Conservation (phyloP, 129 eudicot genomes). For the Lonicera japonica region DNA sequence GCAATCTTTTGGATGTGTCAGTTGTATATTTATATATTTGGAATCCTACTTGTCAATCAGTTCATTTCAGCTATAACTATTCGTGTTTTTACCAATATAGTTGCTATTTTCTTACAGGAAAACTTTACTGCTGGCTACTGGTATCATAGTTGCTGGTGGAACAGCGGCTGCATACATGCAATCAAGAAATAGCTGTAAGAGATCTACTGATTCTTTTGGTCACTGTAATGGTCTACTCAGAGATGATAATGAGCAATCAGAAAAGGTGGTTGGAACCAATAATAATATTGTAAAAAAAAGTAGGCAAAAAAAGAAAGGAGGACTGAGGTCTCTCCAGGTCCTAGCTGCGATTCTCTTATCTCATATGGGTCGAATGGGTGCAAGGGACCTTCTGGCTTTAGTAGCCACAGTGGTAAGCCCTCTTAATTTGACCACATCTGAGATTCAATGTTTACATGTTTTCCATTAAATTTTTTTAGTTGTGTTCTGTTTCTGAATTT, state of each 20-base stretch:
- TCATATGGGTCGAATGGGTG: conserved; percentile 80
- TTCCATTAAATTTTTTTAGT: too few relatives aligned
- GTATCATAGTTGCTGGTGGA: conserved; percentile 86
- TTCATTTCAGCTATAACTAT: not conserved
- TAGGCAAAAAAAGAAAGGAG: conserved; percentile 79
- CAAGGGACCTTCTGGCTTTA: conserved; percentile 70
- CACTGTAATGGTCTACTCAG: conserved; percentile 48
- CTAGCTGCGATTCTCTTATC: conserved; percentile 89
- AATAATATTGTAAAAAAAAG: conserved; percentile 48
- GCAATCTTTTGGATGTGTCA: too few relatives aligned
- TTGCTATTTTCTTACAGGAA: conserved; percentile 45
- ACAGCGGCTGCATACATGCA: conserved; percentile 86
- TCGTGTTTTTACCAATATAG: not conserved
- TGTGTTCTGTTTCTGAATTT: not conserved
- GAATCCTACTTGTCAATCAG: not conserved
- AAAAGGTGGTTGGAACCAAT: conserved; percentile 27
- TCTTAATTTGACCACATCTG: conserved; percentile 11
- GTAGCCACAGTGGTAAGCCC: conserved; percentile 81
- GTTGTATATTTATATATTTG: not conserved
- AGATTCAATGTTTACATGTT: conserved; percentile 1
- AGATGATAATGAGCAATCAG: conserved; percentile 31
- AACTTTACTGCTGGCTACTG: conserved; percentile 67
- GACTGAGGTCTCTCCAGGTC: conserved; percentile 83
- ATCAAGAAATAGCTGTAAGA: conserved; percentile 46
- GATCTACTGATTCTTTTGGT: conserved; percentile 28